Conservation (phyloP, 148 eudicot species). For the Bassia scoparia region DNA sequence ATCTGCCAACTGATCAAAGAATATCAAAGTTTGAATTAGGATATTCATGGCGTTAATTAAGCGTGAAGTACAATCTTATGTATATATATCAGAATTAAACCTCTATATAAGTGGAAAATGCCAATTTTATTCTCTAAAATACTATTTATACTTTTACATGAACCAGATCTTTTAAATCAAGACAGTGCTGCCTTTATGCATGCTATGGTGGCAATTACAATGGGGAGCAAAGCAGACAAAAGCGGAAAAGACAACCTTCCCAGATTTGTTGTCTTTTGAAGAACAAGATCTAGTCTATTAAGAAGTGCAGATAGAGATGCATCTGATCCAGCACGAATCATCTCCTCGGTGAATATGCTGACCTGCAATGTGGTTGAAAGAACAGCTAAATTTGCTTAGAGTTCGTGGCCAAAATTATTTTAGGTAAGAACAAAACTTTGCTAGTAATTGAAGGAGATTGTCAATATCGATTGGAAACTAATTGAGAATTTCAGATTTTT, state of each 20-base stretch:
- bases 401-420: slow-evolving; percentile 77
- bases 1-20: slow-evolving; percentile 84
- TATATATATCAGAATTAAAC: background rate
- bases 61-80: background rate
- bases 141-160: background rate
- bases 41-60: slow-evolving; percentile 6
- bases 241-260: slow-evolving; percentile 60
- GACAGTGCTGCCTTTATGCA: background rate
- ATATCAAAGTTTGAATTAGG: slow-evolving; percentile 19
- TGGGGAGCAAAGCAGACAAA: background rate
- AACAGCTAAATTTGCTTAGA: slow-evolving; percentile 54
- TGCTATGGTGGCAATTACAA: slow-evolving; percentile 7
- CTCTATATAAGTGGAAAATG: background rate
- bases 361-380: slow-evolving; percentile 47
- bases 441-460: slow-evolving; percentile 3
- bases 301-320: slow-evolving; percentile 90
- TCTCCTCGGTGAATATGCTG: slow-evolving; percentile 89
- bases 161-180: background rate
- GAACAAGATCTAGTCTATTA: slow-evolving; percentile 90
- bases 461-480: no score
- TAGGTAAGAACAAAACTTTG: slow-evolving; percentile 40
- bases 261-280: slow-evolving; percentile 79
- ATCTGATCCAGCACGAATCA: slow-evolving; percentile 96
- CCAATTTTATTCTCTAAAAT: background rate
- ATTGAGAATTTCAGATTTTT: background rate